A percentile compares a stretch with the other conserved stretches of the same genome.
phyloP scores from a whole-genome alignment of 2,329 filamentous ascomycete genomes.

The Didymellaceae sp. region DNA sequence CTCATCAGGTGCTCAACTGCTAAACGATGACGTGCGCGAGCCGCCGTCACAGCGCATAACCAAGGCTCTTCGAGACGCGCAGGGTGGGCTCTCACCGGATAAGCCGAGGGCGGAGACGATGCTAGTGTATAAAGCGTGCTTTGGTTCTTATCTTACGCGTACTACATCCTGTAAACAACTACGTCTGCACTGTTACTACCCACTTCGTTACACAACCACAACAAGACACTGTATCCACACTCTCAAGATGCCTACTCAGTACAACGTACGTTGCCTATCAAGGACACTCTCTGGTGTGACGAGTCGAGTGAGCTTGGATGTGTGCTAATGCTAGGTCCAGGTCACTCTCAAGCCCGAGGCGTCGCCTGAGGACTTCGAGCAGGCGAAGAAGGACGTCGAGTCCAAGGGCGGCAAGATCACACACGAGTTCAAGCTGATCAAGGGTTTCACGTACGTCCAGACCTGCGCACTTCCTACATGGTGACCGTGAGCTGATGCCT shows the following conservation, averaged over 20 bases:
- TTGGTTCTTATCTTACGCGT: slow-evolving; percentile 21
- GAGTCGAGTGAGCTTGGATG: too few relatives aligned
- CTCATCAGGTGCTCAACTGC: slow-evolving; percentile 8
- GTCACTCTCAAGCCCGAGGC: slow-evolving; percentile 79
- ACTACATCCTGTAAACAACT: slow-evolving; percentile 9
- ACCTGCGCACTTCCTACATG: background rate
- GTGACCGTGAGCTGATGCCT: slow-evolving; percentile 8
- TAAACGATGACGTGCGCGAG: slow-evolving; percentile 16
- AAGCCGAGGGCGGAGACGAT: background rate
- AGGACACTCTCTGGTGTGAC: too few relatives aligned
- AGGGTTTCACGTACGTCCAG: slow-evolving; percentile 84
- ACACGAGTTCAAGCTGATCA: slow-evolving; percentile 86
- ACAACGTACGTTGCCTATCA: slow-evolving; percentile 48
- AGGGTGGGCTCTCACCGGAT: slow-evolving; percentile 14
- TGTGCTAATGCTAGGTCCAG: slow-evolving; percentile 56
- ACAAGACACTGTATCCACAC: slow-evolving; percentile 1
- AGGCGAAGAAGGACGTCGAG: slow-evolving; percentile 76
- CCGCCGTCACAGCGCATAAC: slow-evolving; percentile 25
- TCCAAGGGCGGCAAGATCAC: slow-evolving; percentile 83
- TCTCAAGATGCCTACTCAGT: slow-evolving; percentile 44
- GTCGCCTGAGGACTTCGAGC: slow-evolving; percentile 70
- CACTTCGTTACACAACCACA: background rate
- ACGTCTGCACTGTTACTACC: slow-evolving; percentile 1
- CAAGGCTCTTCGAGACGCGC: slow-evolving; percentile 30
- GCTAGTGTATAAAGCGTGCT: slow-evolving; percentile 35